Evolutionary conservation across 2,329 filamentous ascomycete species (phyloP).

Genomic region (Aureobasidium sp.): DNA sequence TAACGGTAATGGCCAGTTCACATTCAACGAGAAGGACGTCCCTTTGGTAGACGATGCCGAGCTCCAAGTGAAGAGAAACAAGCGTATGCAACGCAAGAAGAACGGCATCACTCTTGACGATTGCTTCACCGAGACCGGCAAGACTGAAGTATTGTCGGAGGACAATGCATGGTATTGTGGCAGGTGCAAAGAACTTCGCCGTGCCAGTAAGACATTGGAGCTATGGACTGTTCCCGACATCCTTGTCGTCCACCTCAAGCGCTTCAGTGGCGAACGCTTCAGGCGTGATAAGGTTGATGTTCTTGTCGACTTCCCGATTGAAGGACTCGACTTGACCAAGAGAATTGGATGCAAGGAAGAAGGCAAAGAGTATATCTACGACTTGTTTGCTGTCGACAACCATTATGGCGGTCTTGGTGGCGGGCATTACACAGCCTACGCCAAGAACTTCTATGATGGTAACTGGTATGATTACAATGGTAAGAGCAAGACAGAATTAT

Average conservation of each 20-base stretch:
- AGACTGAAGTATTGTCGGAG: constrained; percentile 86
- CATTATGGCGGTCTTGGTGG: constrained; percentile 90
- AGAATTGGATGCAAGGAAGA: constrained; percentile 73
- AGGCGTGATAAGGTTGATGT: constrained; percentile 89
- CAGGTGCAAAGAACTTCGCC: constrained; percentile 84
- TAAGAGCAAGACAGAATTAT: constrained; percentile 38
- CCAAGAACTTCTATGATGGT: constrained; percentile 81
- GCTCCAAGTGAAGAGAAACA: constrained; percentile 54
- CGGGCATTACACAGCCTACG: constrained; percentile 92
- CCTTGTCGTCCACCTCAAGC: constrained; percentile 87
- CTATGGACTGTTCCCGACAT: constrained; percentile 96
- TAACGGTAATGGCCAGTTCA: constrained; percentile 51
- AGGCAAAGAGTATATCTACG: constrained; percentile 77
- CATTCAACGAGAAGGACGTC: constrained; percentile 47
- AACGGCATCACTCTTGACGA: constrained; percentile 78
- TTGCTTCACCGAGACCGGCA: constrained; percentile 89
- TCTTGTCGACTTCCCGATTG: constrained; percentile 81
- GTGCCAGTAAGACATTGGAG: constrained; percentile 92
- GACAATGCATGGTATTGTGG: constrained; percentile 98
- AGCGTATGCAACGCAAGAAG: constrained; percentile 58
- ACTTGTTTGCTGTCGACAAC: constrained; percentile 91
- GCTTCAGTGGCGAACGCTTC: constrained; percentile 77
- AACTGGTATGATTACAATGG: constrained; percentile 97
- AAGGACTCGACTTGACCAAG: constrained; percentile 72
- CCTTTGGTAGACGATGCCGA: constrained; percentile 50